Evolutionary conservation across 106 monocot species (phyloP).

Genomic region (Acanthochlamys bracteata): DNA sequence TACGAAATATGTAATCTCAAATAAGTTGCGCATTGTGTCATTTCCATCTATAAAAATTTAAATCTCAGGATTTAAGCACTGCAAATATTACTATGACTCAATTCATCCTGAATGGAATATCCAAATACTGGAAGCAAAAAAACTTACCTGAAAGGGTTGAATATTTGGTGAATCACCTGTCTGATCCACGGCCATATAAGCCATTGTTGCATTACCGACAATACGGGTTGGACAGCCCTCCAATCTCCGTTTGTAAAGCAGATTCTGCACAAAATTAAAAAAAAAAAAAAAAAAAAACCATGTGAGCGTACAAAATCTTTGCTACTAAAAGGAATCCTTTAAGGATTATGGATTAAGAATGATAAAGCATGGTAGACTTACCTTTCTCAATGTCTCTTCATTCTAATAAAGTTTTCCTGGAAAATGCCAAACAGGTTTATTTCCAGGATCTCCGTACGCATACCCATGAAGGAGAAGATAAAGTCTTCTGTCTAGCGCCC

Average conservation of each 20-base stretch:
- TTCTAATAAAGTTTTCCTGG: slow-evolving; percentile 93
- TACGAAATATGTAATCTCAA: too few species aligned
- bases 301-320: too few species aligned
- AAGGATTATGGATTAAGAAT: not conserved
- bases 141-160: slow-evolving; percentile 65
- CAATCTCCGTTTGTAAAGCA: slow-evolving; percentile 77
- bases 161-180: slow-evolving; percentile 19
- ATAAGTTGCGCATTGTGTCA: too few species aligned
- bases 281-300: not conserved
- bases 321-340: not conserved
- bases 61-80: too few species aligned
- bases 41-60: too few species aligned
- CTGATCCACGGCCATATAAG: slow-evolving; percentile 44
- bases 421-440: slow-evolving; percentile 88
- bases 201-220: slow-evolving; percentile 93
- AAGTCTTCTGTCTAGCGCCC: slow-evolving; percentile 86
- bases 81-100: too few species aligned
- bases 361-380: not conserved
- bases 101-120: not conserved
- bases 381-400: slow-evolving; percentile 79
- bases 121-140: not conserved
- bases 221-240: slow-evolving; percentile 61
- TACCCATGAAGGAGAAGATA: slow-evolving; percentile 93
- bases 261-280: slow-evolving; percentile 89
- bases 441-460: slow-evolving; percentile 49